These are phyloP conservation scores for Fusarium protoensiforme DNA, from an alignment of 2,329 filamentous ascomycete species.

Conservation along the genomic window DNA sequence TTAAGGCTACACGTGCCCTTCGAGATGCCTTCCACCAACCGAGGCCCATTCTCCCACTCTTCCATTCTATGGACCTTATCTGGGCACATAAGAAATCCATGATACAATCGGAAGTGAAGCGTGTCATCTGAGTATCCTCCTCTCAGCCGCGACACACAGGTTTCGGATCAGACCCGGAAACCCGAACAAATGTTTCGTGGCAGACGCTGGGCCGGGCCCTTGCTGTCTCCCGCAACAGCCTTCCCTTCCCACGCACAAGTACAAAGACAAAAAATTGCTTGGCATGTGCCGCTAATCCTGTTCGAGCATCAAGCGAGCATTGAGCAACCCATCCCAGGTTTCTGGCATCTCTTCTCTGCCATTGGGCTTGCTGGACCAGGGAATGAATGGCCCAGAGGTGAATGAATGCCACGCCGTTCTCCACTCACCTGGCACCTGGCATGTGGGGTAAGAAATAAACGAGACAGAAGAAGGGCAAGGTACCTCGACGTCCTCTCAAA, in stretches of 20 bases:
- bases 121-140: neutral
- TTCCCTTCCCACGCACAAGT: conserved; percentile 4
- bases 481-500: neutral
- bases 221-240: conserved; percentile 13
- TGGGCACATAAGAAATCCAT: neutral
- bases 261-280: conserved; percentile 25
- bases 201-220: neutral
- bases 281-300: conserved; percentile 27
- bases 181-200: conserved; percentile 7
- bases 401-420: neutral
- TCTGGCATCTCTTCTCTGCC: conserved; percentile 26
- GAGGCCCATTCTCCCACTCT: neutral
- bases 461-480: neutral
- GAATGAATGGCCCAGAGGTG: conserved; percentile 1
- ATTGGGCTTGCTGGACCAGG: neutral
- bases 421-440: conserved; percentile 16
- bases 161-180: neutral
- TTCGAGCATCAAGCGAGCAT: conserved; percentile 12
- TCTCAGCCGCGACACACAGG: neutral
- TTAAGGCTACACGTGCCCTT: neutral
- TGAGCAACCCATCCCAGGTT: conserved; percentile 18
- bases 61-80: neutral
- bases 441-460: neutral
- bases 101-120: neutral
- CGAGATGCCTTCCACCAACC: neutral